Evolutionary conservation across 495 filamentous ascomycete genomes (phyloP), one percentile per base, ranked within the genome.

Genomic region (Trichoderma virens): DNA sequence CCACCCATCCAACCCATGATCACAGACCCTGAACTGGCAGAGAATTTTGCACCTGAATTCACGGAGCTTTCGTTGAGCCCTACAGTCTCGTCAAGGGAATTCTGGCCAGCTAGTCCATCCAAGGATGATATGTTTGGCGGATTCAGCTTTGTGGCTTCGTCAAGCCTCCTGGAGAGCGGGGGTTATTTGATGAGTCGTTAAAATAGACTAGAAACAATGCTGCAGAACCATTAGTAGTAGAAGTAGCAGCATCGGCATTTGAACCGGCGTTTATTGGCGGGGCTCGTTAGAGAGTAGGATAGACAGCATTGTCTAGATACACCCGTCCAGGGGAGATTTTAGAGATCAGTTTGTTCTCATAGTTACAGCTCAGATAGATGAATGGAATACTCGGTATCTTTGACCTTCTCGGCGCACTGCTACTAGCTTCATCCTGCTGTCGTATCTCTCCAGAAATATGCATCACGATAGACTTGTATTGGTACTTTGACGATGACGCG

Each of bases 111-210:
- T 34, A 75, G 76, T 65, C 73, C 68, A 8, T 65, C 62, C 64
- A 85, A 84, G 68, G 82, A 85, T 43, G 85, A 97, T 75, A 85
- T 85, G 1, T 98, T 98, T 78, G 92, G 93, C 18, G 94, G 95
- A 2, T 98, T 98, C 73, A 96, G 91, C 75, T 98, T 90, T 74
- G 93, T 97, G 65, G 95, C 92, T 25, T 90, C 90, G 61, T 88
- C 82, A 71, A 96, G 93, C 70, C 73, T 98, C 72, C 80, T 98
- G 61, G 90, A 91, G 70, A 79, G 82, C 47, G 72, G 76, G 63
- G 75, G 59, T 18, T 61, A 61, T 13, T 20, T 61, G 31, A 39
- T 18, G 2, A 20, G 59, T 61, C 31, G 31, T 61, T 61, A 18
- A 59, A 14, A 27, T 61, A 61, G 59, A 61, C 31, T 61, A 25